These are phyloP conservation scores for Periconia macrospinosa DNA, from an alignment of 2,329 filamentous ascomycete species.

Conservation along the genomic window DNA sequence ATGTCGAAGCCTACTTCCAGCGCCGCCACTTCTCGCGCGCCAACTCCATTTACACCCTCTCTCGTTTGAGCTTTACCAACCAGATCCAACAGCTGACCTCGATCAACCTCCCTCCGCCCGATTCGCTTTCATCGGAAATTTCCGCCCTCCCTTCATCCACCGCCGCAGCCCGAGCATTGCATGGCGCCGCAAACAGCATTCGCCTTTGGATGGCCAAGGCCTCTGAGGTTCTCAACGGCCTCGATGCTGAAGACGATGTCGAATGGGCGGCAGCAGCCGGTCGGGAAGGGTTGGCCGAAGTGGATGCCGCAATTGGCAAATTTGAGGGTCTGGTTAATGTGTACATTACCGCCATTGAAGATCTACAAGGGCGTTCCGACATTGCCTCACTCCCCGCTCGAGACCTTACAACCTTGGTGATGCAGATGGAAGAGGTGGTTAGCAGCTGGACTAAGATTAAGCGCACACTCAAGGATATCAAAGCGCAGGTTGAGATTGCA, in stretches of 20 bases:
- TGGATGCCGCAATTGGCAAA: constrained; percentile 71
- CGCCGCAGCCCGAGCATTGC: constrained; percentile 79
- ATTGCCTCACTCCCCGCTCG: constrained; percentile 70
- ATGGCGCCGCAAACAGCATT: constrained; percentile 89
- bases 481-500: constrained; percentile 89
- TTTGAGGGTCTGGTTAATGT: constrained; percentile 91
- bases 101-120: constrained; percentile 83
- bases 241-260: constrained; percentile 95
- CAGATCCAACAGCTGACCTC: constrained; percentile 92
- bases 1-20: constrained; percentile 66
- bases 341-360: constrained; percentile 92
- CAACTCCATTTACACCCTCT: constrained; percentile 91
- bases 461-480: constrained; percentile 73
- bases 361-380: constrained; percentile 78
- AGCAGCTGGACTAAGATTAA: constrained; percentile 84
- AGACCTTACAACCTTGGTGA: constrained; percentile 74
- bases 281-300: constrained; percentile 72
- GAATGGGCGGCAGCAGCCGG: constrained; percentile 94
- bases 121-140: constrained; percentile 79
- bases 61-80: constrained; percentile 86
- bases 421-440: constrained; percentile 87
- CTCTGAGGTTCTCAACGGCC: constrained; percentile 80
- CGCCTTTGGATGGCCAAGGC: constrained; percentile 92
- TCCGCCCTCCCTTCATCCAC: constrained; percentile 82
- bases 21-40: constrained; percentile 61